These are phyloP conservation scores for Pouteria glomerata DNA, from an alignment of 148 eudicot species.

Conservation along the genomic window DNA sequence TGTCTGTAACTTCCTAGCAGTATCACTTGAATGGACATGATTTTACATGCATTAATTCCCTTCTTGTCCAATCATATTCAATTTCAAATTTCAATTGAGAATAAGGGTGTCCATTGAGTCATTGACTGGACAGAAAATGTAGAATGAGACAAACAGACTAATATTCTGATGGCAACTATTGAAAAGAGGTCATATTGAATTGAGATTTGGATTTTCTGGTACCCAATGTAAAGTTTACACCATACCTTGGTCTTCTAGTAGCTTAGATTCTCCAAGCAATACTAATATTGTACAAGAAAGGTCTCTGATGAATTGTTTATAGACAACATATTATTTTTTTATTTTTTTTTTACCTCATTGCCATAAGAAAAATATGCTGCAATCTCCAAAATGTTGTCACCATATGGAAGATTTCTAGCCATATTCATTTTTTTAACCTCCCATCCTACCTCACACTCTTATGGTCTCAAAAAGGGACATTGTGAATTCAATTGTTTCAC, in stretches of 20 bases:
- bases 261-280: no score
- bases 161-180: no score
- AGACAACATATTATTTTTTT: no score
- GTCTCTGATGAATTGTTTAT: no score
- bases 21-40: not conserved
- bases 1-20: no score
- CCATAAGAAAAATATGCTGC: no score
- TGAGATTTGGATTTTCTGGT: not conserved
- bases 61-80: slow-evolving; percentile 1
- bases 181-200: no score
- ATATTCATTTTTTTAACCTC: not conserved
- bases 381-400: not conserved
- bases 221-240: not conserved
- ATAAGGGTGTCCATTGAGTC: not conserved
- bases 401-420: not conserved
- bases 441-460: not conserved
- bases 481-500: not conserved
- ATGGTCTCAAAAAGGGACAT: not conserved
- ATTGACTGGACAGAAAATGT: no score
- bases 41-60: not conserved
- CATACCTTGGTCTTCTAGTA: not conserved
- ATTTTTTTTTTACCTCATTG: no score
- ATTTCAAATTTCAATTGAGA: no score
- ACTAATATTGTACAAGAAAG: no score
- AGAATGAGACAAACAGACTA: no score